Percentiles rank a stretch among this genome's conserved stretches.
These are phyloP conservation scores for Teunomyces aglyptinius DNA, from an alignment of 805 yeast species.

Conservation along the genomic window DNA sequence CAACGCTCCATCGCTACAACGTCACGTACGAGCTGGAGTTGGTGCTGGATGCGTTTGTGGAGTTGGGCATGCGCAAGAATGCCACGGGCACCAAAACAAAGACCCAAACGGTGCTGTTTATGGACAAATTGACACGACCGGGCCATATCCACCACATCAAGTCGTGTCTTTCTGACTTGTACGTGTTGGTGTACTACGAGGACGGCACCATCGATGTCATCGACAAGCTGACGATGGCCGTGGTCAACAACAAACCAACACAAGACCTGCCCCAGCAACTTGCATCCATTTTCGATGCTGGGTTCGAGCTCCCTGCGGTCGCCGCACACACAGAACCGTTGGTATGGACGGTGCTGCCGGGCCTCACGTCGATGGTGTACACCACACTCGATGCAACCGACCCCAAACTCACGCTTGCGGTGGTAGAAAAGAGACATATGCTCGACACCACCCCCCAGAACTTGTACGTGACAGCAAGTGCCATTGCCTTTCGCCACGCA, in stretches of 20 bases:
- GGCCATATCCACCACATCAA: conserved; percentile 29
- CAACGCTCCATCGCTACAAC: conserved; percentile 29
- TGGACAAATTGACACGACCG: conserved; percentile 27
- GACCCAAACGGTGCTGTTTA: conserved; percentile 16
- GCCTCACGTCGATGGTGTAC: conserved; percentile 41
- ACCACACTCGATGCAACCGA: conserved; percentile 13
- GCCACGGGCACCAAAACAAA: neutral
- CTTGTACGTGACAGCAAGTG: conserved; percentile 48
- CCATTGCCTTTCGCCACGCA: conserved; percentile 65
- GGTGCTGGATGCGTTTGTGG: conserved; percentile 30
- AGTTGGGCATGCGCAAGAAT: conserved; percentile 26
- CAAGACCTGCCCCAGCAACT: conserved; percentile 23
- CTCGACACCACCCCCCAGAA: conserved; percentile 26
- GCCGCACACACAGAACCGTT: conserved; percentile 17
- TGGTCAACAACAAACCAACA: conserved; percentile 12
- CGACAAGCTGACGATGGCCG: conserved; percentile 32
- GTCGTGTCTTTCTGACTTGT: conserved; percentile 38
- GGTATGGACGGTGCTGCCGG: conserved; percentile 49
- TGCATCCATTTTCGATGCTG: conserved; percentile 50
- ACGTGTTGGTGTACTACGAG: conserved; percentile 37
- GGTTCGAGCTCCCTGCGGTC: conserved; percentile 47
- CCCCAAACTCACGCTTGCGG: conserved; percentile 16
- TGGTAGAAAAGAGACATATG: conserved; percentile 17
- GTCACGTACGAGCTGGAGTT: conserved; percentile 19
- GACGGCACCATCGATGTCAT: conserved; percentile 48